A percentile compares a stretch with the other conserved stretches of the same genome.
phyloP scores from a whole-genome alignment of 1,284 basidiomycete genomes.

The Naganishia sp. region DNA sequence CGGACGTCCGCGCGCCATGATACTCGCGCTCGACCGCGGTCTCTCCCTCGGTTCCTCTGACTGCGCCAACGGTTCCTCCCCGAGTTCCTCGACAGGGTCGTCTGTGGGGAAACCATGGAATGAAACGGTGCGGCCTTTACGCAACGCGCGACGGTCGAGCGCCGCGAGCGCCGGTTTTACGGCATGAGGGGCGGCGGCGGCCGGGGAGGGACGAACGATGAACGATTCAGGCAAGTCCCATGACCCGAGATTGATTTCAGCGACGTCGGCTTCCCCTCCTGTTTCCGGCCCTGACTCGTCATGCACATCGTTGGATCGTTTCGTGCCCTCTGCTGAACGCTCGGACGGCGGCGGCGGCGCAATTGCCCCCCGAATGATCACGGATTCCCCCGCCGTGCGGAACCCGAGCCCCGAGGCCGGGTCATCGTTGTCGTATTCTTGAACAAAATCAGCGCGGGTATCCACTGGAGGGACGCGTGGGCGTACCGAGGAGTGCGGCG shows the following conservation, averaged over 20 bases:
- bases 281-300: background rate
- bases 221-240: constrained; percentile 33
- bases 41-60: background rate
- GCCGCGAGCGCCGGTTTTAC: constrained; percentile 6
- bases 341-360: too few relatives aligned
- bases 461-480: background rate
- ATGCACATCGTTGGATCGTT: too few relatives aligned
- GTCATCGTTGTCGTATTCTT: constrained; percentile 52
- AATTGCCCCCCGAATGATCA: constrained; percentile 42
- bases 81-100: constrained; percentile 12
- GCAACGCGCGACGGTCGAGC: background rate
- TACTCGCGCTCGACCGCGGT: constrained; percentile 30
- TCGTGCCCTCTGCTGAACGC: too few relatives aligned
- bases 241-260: constrained; percentile 30
- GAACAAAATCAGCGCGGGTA: constrained; percentile 1
- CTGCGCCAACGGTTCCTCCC: background rate
- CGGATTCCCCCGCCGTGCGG: constrained; percentile 39
- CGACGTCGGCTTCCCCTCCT: constrained; percentile 26
- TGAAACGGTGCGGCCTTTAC: constrained; percentile 26
- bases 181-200: too few relatives aligned
- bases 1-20: constrained; percentile 33
- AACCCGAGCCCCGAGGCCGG: constrained; percentile 37
- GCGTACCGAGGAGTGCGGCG: constrained; percentile 43
- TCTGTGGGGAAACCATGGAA: constrained; percentile 26
- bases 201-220: background rate